Conservation (phyloP, 169 alveolate genomes). For the Plasmodium knowlesi region DNA sequence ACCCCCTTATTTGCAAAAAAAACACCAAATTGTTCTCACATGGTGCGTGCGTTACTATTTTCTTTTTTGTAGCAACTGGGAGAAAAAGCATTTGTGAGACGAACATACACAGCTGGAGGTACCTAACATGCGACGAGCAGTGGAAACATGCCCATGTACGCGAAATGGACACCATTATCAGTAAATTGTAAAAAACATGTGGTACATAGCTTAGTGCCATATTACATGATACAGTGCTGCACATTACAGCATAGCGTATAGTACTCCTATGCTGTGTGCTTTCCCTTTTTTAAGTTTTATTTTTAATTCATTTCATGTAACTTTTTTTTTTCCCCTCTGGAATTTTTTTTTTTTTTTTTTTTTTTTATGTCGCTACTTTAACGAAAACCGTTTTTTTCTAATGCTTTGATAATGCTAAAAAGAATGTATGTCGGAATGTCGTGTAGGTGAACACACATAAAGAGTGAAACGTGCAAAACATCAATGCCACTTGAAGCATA, state of each 20-base stretch:
- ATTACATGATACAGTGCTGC: neutral
- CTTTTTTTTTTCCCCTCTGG: neutral
- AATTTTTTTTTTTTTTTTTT: neutral
- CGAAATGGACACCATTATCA: neutral
- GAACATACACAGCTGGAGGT: neutral
- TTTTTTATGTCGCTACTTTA: slow-evolving; percentile 1
- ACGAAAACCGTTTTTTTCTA: neutral
- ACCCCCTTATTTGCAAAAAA: neutral
- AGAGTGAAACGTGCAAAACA: neutral
- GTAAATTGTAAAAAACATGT: neutral
- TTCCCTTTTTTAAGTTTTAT: neutral
- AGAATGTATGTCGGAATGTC: neutral
- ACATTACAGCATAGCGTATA: neutral
- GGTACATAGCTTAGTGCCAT: neutral
- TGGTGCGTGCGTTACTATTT: neutral
- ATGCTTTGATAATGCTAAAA: slow-evolving; percentile 1
- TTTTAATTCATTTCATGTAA: neutral
- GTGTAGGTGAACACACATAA: neutral
- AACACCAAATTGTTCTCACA: neutral
- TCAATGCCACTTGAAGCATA: neutral
- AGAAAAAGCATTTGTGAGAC: slow-evolving; percentile 45
- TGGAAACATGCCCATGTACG: neutral
- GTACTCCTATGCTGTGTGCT: neutral
- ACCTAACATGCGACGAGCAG: neutral
- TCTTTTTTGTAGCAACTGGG: slow-evolving; percentile 67